phyloP scores from a whole-genome alignment of 1,284 basidiomycete genomes.

The Ceratobasidium sp. region DNA sequence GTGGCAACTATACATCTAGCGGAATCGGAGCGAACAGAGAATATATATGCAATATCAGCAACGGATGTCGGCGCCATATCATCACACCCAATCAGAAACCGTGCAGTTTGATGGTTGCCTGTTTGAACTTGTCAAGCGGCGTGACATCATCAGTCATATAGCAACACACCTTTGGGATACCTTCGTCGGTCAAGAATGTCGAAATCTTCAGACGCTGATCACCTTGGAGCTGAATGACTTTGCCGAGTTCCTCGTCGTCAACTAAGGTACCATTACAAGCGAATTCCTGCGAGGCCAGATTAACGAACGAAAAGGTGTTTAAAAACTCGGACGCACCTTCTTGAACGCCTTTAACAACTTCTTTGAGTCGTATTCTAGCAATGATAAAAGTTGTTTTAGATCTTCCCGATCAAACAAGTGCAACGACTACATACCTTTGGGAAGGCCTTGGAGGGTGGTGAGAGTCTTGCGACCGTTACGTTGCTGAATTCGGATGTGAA shows the following conservation, averaged over 20 bases:
- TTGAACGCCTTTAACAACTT: constrained; percentile 99
- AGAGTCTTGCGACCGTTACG: constrained; percentile 99
- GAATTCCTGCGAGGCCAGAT: constrained; percentile 77
- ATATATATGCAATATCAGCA: constrained; percentile 16
- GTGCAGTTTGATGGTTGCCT: constrained; percentile 83
- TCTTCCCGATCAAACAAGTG: constrained; percentile 5
- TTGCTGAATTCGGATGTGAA: constrained; percentile 98
- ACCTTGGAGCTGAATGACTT: constrained; percentile 99
- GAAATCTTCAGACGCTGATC: constrained; percentile 96
- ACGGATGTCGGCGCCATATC: constrained; percentile 36
- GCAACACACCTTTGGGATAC: constrained; percentile 66
- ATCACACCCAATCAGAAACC: constrained; percentile 71
- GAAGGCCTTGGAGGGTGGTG: constrained; percentile 97
- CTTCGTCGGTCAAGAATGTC: constrained; percentile 85
- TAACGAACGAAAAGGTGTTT: neutral
- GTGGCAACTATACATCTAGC: constrained; percentile 28
- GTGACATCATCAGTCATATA: neutral
- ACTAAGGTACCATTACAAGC: constrained; percentile 99
- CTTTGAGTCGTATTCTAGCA: constrained; percentile 95
- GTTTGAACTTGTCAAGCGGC: constrained; percentile 1
- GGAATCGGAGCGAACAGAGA: constrained; percentile 27
- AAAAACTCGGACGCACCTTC: constrained; percentile 70
- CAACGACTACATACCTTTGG: constrained; percentile 75
- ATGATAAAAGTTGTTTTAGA: neutral
- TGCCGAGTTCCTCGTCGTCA: constrained; percentile 95